These are phyloP conservation scores for Kalmanozyma brasiliensis DNA, from an alignment of 1,284 basidiomycete genomes.

Conservation along the genomic window DNA sequence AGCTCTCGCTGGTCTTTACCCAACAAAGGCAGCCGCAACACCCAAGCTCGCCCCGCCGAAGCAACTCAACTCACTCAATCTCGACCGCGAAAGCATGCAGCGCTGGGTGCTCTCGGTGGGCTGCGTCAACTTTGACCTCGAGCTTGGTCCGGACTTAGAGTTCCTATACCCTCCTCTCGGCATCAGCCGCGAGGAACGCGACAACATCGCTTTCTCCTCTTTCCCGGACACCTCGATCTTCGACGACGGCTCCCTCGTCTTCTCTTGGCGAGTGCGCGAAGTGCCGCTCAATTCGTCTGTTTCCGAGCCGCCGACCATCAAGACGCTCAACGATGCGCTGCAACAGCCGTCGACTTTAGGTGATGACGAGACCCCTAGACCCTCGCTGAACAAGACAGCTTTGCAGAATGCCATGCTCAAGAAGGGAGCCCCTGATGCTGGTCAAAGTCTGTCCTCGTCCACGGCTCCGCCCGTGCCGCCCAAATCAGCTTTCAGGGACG, in stretches of 20 bases:
- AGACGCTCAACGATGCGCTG: slow-evolving; percentile 35
- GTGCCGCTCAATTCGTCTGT: slow-evolving; percentile 57
- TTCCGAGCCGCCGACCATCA: slow-evolving; percentile 49
- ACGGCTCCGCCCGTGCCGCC: slow-evolving; percentile 20
- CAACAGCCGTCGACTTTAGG: slow-evolving; percentile 1
- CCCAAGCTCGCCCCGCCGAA: background rate
- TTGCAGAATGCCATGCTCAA: slow-evolving; percentile 31
- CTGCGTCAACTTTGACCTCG: slow-evolving; percentile 64
- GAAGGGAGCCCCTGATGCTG: slow-evolving; percentile 8
- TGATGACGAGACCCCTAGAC: slow-evolving; percentile 45
- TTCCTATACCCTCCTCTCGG: slow-evolving; percentile 76
- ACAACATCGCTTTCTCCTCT: slow-evolving; percentile 91
- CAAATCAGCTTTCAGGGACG: slow-evolving; percentile 24
- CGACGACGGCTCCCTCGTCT: slow-evolving; percentile 59
- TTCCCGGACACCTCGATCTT: slow-evolving; percentile 82
- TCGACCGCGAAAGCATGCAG: slow-evolving; percentile 62
- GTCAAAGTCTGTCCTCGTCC: slow-evolving; percentile 15
- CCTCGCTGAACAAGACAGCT: slow-evolving; percentile 45
- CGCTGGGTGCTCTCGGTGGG: slow-evolving; percentile 65
- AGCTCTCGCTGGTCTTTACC: background rate
- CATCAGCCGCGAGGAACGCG: slow-evolving; percentile 76
- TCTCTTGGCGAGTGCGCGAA: slow-evolving; percentile 65
- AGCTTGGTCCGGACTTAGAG: slow-evolving; percentile 81
- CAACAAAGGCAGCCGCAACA: background rate
- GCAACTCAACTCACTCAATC: slow-evolving; percentile 9